These are phyloP conservation scores for Pseudozyma sp. DNA, from an alignment of 1,284 basidiomycete species.

Conservation along the genomic window DNA sequence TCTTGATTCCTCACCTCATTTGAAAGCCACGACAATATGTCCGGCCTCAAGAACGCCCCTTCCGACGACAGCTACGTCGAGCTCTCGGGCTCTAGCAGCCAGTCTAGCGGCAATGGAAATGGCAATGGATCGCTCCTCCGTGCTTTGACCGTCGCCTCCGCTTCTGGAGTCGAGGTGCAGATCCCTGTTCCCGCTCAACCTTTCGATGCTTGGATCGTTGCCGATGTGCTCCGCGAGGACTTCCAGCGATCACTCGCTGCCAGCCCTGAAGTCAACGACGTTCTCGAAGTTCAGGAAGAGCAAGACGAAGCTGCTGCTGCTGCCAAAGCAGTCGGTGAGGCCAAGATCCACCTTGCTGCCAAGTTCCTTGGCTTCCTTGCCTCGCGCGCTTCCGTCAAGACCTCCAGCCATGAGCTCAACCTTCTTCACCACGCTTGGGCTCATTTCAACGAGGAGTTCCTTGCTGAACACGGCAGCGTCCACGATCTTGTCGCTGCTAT, in stretches of 20 bases:
- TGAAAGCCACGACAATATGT: slow-evolving; percentile 21
- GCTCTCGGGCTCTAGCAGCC: slow-evolving; percentile 44
- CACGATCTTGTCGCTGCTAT: slow-evolving; percentile 83
- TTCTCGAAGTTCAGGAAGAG: slow-evolving; percentile 54
- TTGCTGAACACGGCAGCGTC: slow-evolving; percentile 73
- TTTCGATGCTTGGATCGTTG: slow-evolving; percentile 63
- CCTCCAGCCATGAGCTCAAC: slow-evolving; percentile 81
- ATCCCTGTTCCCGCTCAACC: slow-evolving; percentile 58
- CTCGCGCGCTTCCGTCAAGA: slow-evolving; percentile 78
- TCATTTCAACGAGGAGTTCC: slow-evolving; percentile 53
- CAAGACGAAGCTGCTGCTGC: slow-evolving; percentile 53
- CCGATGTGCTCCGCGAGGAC: slow-evolving; percentile 60
- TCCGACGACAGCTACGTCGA: slow-evolving; percentile 53
- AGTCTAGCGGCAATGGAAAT: slow-evolving; percentile 39
- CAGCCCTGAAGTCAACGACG: slow-evolving; percentile 52
- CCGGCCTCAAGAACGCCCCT: slow-evolving; percentile 39
- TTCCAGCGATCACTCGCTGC: slow-evolving; percentile 57
- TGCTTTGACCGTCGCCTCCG: slow-evolving; percentile 40
- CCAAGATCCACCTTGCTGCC: slow-evolving; percentile 61
- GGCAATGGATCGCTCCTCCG: slow-evolving; percentile 43
- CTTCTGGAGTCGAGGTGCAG: slow-evolving; percentile 46
- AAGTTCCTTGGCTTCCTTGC: slow-evolving; percentile 69
- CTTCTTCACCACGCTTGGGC: slow-evolving; percentile 72
- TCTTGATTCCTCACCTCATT: not conserved
- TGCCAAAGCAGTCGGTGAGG: slow-evolving; percentile 38